These are phyloP conservation scores for Corinectria fuckeliana DNA, from an alignment of 2,329 filamentous ascomycete species.

Conservation along the genomic window DNA sequence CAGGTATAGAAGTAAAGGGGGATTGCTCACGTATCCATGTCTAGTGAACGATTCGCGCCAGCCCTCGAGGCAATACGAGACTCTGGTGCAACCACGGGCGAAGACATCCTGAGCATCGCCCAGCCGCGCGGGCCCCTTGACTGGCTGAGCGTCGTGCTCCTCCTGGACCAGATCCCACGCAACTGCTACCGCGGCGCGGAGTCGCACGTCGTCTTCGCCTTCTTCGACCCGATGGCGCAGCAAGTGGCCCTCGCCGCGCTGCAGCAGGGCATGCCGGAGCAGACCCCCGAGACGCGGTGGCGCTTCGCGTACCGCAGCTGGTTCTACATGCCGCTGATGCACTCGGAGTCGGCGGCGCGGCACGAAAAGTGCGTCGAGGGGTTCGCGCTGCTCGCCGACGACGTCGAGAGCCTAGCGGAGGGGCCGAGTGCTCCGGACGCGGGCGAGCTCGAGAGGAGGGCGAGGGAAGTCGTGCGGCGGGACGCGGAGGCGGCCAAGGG, in stretches of 20 bases:
- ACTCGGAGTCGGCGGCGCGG: conserved; percentile 57
- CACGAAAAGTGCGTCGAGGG: conserved; percentile 50
- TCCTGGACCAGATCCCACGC: conserved; percentile 69
- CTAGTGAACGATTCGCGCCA: conserved; percentile 42
- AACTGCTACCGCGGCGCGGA: conserved; percentile 64
- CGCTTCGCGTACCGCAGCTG: conserved; percentile 54
- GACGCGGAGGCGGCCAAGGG: conserved; percentile 36
- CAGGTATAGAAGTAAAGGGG: not conserved
- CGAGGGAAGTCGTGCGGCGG: conserved; percentile 35
- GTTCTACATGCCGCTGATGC: conserved; percentile 67
- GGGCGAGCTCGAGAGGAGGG: conserved; percentile 37
- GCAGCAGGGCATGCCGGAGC: conserved; percentile 39
- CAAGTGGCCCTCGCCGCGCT: conserved; percentile 49
- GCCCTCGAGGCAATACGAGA: conserved; percentile 43
- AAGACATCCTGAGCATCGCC: conserved; percentile 39
- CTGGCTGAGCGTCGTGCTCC: conserved; percentile 58
- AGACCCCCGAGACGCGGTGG: conserved; percentile 41
- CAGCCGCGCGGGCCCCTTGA: conserved; percentile 40
- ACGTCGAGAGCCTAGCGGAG: conserved; percentile 42
- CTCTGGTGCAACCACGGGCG: conserved; percentile 35
- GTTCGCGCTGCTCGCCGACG: conserved; percentile 41
- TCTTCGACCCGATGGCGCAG: conserved; percentile 63
- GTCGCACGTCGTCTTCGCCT: conserved; percentile 52
- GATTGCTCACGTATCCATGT: not conserved
- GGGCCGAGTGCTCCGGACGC: conserved; percentile 25